Percentiles rank a stretch among this genome's conserved stretches.
These are phyloP conservation scores for Cnidoscolus chayamansa DNA, from an alignment of 441 rosid genomes.

Conservation along the genomic window DNA sequence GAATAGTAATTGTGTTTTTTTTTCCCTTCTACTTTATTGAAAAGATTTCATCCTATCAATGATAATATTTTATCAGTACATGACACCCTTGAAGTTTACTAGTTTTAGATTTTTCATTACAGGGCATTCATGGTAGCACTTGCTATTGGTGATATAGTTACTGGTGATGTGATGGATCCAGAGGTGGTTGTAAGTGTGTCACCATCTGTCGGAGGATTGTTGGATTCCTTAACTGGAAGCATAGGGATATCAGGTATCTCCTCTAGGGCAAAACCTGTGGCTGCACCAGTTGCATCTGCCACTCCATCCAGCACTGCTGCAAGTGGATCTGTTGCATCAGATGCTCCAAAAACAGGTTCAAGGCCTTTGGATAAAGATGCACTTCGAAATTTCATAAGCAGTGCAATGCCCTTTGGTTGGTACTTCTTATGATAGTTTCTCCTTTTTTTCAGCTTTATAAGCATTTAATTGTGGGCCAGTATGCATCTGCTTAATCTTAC, in stretches of 20 bases:
- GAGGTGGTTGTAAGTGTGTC: constrained; percentile 72
- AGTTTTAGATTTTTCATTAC: constrained; percentile 21
- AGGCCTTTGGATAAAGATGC: constrained; percentile 79
- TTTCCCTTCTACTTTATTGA: background rate
- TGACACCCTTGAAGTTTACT: background rate
- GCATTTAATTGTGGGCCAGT: constrained; percentile 16
- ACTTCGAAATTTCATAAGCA: constrained; percentile 65
- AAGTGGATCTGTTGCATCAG: constrained; percentile 51
- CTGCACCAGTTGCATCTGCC: constrained; percentile 73
- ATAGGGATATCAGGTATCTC: constrained; percentile 80
- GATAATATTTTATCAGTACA: background rate
- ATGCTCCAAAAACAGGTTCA: constrained; percentile 68
- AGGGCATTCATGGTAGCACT: constrained; percentile 92
- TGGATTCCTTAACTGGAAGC: constrained; percentile 93
- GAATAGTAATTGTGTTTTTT: background rate
- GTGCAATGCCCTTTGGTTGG: constrained; percentile 92
- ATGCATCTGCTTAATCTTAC: constrained; percentile 16
- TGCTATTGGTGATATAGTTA: constrained; percentile 71
- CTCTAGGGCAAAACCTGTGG: constrained; percentile 77
- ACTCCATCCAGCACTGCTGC: constrained; percentile 47
- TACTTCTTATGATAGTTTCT: constrained; percentile 35
- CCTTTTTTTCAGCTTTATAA: constrained; percentile 23
- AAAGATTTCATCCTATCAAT: background rate
- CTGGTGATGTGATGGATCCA: constrained; percentile 77
- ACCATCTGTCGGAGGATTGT: constrained; percentile 88